phyloP scores from a whole-genome alignment of 208 protist genomes.

The Acanthamoeba healyi region DNA sequence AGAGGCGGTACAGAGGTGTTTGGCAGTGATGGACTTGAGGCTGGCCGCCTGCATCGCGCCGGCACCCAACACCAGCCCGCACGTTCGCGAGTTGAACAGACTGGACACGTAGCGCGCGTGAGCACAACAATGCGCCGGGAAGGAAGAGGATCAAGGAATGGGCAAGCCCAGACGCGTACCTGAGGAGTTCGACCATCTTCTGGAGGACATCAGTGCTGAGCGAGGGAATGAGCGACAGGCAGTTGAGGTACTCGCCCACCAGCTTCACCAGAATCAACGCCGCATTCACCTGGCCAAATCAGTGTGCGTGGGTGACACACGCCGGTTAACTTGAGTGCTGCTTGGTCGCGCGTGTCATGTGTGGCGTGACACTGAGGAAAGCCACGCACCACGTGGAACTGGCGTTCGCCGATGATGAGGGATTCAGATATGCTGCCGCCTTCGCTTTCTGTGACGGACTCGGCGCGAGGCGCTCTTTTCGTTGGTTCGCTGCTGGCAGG shows the following conservation, averaged over 20 bases:
- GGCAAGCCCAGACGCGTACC: no score
- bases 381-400: background rate
- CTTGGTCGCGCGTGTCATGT: no score
- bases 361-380: no score
- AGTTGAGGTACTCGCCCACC: constrained; percentile 60
- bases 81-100: constrained; percentile 80
- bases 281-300: constrained; percentile 65
- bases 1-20: constrained; percentile 79
- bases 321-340: no score
- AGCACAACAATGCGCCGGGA: no score
- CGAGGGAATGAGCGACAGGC: constrained; percentile 54
- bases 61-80: constrained; percentile 82
- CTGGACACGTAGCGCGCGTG: background rate
- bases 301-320: no score
- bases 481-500: no score
- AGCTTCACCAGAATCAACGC: constrained; percentile 68
- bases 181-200: constrained; percentile 74
- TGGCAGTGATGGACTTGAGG: constrained; percentile 87
- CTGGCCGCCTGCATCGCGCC: constrained; percentile 81
- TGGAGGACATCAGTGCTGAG: constrained; percentile 78
- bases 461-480: background rate
- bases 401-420: background rate
- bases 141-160: background rate
- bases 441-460: background rate
- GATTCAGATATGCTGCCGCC: background rate